Evolutionary conservation across 2,329 filamentous ascomycete genomes (phyloP).

Genomic region (Trichophyton verrucosum): DNA sequence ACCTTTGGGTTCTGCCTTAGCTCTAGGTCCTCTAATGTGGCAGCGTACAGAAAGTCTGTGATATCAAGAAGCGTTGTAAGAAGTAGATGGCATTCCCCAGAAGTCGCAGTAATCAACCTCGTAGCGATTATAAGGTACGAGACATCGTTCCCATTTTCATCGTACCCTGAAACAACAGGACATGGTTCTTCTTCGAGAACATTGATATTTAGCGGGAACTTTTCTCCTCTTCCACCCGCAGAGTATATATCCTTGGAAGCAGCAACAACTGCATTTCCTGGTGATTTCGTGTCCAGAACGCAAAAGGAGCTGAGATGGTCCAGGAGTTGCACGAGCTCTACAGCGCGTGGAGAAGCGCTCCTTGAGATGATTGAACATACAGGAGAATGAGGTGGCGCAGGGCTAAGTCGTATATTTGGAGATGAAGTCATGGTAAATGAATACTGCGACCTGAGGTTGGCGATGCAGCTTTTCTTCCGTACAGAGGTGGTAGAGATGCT

Average conservation of each 20-base stretch:
- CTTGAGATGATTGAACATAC: not conserved
- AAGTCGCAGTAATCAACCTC: conserved; percentile 16
- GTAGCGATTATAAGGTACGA: conserved; percentile 19
- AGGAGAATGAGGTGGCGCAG: not conserved
- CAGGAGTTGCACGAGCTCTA: conserved; percentile 7
- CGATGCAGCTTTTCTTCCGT: not conserved
- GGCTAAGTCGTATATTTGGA: not conserved
- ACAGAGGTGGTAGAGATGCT: not conserved
- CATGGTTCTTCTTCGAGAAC: conserved; percentile 15
- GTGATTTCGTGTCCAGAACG: conserved; percentile 16
- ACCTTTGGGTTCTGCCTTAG: not conserved
- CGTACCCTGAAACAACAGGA: conserved; percentile 17
- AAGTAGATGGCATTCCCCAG: conserved; percentile 15
- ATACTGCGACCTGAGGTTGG: not conserved
- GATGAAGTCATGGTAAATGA: not conserved
- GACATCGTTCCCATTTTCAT: conserved; percentile 16
- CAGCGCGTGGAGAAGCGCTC: not conserved
- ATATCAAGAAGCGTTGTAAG: conserved; percentile 20
- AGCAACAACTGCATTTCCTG: conserved; percentile 16
- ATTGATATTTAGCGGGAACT: conserved; percentile 17
- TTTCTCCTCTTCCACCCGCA: conserved; percentile 15
- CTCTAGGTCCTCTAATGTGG: conserved; percentile 15
- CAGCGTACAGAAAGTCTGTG: conserved; percentile 19
- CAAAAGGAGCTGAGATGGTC: conserved; percentile 21
- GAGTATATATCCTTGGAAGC: conserved; percentile 17